Evolutionary conservation across 192 early-diverging fungal genomes (phyloP).

Genomic region (Rhizophagus clarus): DNA sequence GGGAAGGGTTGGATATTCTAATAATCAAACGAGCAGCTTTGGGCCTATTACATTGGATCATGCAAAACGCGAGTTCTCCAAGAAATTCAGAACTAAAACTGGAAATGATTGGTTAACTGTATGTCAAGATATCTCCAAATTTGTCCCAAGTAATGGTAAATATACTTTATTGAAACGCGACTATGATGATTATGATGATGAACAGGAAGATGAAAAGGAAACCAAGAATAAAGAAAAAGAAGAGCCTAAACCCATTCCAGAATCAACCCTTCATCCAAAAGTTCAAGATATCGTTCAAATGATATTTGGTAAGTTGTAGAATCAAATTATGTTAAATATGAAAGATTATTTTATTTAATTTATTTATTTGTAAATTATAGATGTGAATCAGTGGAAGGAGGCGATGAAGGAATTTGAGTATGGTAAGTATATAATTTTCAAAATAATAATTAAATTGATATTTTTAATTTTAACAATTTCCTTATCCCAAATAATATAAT

Average conservation of each 20-base stretch:
- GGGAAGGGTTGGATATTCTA: constrained; percentile 67
- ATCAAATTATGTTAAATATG: no score
- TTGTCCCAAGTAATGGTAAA: constrained; percentile 33
- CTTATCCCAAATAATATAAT: no score
- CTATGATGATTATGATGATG: constrained; percentile 53
- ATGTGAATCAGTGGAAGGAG: no score
- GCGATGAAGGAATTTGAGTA: no score
- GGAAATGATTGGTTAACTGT: constrained; percentile 62
- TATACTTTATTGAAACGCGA: constrained; percentile 71
- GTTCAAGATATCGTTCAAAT: constrained; percentile 66
- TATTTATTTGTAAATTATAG: no score
- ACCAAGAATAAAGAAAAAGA: constrained; percentile 24
- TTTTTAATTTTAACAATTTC: no score
- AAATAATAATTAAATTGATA: no score
- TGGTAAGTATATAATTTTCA: no score
- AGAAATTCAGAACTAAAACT: constrained; percentile 71
- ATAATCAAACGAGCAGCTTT: constrained; percentile 51
- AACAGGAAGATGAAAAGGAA: neutral
- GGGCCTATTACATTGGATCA: constrained; percentile 30
- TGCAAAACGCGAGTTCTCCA: constrained; percentile 57
- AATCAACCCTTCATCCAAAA: constrained; percentile 47
- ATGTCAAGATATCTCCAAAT: constrained; percentile 1
- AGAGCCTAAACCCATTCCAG: constrained; percentile 33
- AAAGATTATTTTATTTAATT: no score
- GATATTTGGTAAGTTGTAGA: constrained; percentile 60